These are phyloP conservation scores for Xylariomycetidae sp. DNA, from an alignment of 2,329 filamentous ascomycete genomes.

Conservation along the genomic window DNA sequence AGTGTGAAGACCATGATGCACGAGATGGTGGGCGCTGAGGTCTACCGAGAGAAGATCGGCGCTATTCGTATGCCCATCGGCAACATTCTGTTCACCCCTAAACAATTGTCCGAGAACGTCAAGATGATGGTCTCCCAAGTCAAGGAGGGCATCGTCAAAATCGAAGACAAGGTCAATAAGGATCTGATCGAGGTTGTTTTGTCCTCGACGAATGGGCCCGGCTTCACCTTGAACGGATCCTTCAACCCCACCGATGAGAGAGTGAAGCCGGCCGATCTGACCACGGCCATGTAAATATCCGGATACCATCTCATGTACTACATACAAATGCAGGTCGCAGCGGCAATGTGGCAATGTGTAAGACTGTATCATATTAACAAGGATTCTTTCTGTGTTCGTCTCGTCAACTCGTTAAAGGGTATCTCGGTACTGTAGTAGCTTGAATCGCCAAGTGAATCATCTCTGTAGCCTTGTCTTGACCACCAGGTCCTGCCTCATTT, in stretches of 20 bases:
- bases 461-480: no score
- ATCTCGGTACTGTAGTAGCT: conserved; percentile 4
- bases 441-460: no score
- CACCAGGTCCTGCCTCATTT: conserved; percentile 16
- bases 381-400: not conserved
- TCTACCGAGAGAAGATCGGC: conserved; percentile 81
- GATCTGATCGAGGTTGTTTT: conserved; percentile 71
- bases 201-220: conserved; percentile 81
- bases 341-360: conserved; percentile 8
- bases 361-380: conserved; percentile 16
- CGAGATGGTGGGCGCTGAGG: conserved; percentile 75
- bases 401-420: not conserved
- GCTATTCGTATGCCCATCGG: conserved; percentile 87
- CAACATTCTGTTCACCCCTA: conserved; percentile 81
- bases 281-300: conserved; percentile 45
- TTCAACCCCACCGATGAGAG: conserved; percentile 58
- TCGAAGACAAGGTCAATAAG: conserved; percentile 63
- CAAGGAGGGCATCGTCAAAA: conserved; percentile 65
- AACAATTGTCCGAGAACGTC: conserved; percentile 80
- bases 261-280: conserved; percentile 46
- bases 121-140: conserved; percentile 68
- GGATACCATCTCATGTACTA: conserved; percentile 10
- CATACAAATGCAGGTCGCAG: not conserved
- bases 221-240: conserved; percentile 77
- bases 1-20: conserved; percentile 70